These are phyloP conservation scores for Avena sativa DNA, from an alignment of 176 grass and related monocot genomes.

Conservation along the genomic window DNA sequence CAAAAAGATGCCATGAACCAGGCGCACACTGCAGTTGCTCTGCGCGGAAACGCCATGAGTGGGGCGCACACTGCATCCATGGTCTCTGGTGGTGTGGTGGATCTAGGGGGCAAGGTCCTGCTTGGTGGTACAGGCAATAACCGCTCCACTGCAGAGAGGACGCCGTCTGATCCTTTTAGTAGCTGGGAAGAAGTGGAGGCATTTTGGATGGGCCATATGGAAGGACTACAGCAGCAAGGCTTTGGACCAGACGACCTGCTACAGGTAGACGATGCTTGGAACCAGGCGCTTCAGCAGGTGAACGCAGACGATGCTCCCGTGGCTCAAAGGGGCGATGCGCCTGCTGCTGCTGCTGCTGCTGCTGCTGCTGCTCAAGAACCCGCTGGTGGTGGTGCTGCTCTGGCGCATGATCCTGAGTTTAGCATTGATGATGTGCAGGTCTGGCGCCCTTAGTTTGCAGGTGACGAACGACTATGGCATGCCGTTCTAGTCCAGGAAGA, in stretches of 20 bases:
- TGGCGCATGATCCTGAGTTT: neutral
- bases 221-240: slow-evolving; percentile 1
- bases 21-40: slow-evolving; percentile 11
- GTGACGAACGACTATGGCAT: slow-evolving; percentile 17
- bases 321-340: neutral
- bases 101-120: neutral
- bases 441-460: slow-evolving; percentile 3
- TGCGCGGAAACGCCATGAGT: neutral
- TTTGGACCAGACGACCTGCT: neutral
- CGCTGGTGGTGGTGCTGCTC: neutral
- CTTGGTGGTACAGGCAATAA: neutral
- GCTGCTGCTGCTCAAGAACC: slow-evolving; percentile 14
- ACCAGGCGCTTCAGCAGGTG: neutral
- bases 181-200: neutral
- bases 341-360: neutral
- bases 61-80: neutral
- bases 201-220: neutral
- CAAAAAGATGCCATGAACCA: neutral
- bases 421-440: neutral
- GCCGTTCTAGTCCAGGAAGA: neutral
- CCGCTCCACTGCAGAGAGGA: neutral
- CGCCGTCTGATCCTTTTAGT: neutral
- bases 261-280: slow-evolving; percentile 6
- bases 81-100: neutral
- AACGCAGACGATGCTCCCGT: neutral